Base-by-base conservation (phyloP, 371 early-diverging fungal genomes). In the Rhizopus microsporus region DNA sequence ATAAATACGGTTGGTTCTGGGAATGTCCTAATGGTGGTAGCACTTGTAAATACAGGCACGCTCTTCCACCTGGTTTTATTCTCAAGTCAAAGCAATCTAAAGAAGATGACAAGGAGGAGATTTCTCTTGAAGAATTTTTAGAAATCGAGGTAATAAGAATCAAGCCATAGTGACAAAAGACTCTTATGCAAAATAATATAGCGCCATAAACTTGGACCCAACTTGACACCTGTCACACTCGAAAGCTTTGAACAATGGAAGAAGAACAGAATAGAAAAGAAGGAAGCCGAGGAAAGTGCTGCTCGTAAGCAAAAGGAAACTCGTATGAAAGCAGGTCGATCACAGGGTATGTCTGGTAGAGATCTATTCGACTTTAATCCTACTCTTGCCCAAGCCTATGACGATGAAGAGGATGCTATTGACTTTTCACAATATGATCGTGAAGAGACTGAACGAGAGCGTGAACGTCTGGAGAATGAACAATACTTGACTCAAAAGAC, bases 1-100 rank as follows among this genome's bases (percentile, higher is more conserved):
- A 68, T 58, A 98, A 98, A 78, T 98, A 98, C 73, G 98, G 96
- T 54, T 96, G 95, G 94, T 97, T 96, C 82, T 99, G 99, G 99
- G 93, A 93, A 59, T 99, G 99, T 77, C 98, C 96, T 5, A 90
- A 91, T 60, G 93, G 93, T 63, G 91, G 90, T 78, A 71, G 73
- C 23, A 79, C 81, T 56, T 98, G 98, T 84, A 94, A 92, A 80
- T 98, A 98, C 69, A 87, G 91, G 55, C 99, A 99, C 66, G 97
- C 98, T 43, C 81, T 98, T 72, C 99, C 99, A 34, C 95, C 95
- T 54, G 99, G 99, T n/a, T 99, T 93, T 67, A 84, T 96, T 6
- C 81, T 99, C 34, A 96, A 95, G 69, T 89, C 90, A 57, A 91
- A 93, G 82, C 77, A 82, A 47, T 86, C 86, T 62, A 89, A 92